These are phyloP conservation scores for Kodamaea lidongshanica DNA, from an alignment of 805 yeast genomes.

Conservation along the genomic window DNA sequence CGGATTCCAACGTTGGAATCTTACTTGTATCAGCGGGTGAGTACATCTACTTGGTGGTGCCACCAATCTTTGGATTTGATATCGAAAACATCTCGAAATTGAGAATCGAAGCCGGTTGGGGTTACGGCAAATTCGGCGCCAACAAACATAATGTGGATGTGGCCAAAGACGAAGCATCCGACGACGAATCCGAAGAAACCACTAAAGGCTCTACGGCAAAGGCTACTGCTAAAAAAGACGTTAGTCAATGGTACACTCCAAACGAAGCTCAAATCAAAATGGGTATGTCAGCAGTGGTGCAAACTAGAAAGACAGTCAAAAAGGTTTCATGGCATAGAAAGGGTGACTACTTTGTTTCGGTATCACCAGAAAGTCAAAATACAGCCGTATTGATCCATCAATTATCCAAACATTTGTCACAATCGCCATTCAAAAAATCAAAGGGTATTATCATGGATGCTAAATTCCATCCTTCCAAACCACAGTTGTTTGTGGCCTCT, in stretches of 20 bases:
- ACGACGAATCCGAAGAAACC: conserved; percentile 15
- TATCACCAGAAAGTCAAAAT: conserved; percentile 89
- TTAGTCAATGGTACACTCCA: conserved; percentile 82
- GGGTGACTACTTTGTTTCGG: conserved; percentile 94
- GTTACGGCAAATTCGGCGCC: conserved; percentile 62
- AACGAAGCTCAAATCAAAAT: conserved; percentile 47
- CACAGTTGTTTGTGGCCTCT: conserved; percentile 87
- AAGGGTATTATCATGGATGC: conserved; percentile 95
- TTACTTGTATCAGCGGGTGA: conserved; percentile 84
- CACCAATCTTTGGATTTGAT: conserved; percentile 86
- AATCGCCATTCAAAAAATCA: conserved; percentile 89
- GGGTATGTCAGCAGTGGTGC: conserved; percentile 71
- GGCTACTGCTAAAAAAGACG: conserved; percentile 38
- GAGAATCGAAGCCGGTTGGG: conserved; percentile 86
- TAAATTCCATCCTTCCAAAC: conserved; percentile 93
- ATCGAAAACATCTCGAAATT: conserved; percentile 75
- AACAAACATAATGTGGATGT: conserved; percentile 36
- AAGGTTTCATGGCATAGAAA: conserved; percentile 91
- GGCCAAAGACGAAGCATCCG: conserved; percentile 37
- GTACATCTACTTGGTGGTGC: conserved; percentile 68
- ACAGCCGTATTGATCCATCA: conserved; percentile 92
- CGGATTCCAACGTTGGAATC: conserved; percentile 65
- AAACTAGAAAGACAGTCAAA: conserved; percentile 62
- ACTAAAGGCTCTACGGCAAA: conserved; percentile 7
- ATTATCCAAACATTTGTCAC: conserved; percentile 87